Evolutionary conservation across 495 filamentous ascomycete species (phyloP).

Genomic region (Talaromyces borbonicus): DNA sequence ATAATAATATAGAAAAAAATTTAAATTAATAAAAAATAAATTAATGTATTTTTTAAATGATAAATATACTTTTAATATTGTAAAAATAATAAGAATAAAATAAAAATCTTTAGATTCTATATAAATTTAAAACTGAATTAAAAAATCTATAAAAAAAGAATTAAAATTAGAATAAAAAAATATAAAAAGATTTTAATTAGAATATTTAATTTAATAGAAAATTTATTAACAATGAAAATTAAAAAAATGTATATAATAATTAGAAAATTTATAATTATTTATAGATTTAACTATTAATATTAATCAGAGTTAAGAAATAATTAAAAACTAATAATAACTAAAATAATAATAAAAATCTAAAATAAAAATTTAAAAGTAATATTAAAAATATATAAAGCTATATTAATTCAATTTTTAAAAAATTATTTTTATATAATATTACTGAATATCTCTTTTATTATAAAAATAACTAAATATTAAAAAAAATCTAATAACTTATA

Average conservation of each 20-base stretch:
- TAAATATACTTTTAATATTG: slow-evolving; percentile 3
- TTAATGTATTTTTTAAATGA: slow-evolving; percentile 5
- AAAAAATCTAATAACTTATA: slow-evolving; percentile 8
- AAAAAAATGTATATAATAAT: slow-evolving; percentile 10
- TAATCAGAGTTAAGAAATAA: slow-evolving; percentile 6
- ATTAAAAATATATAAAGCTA: slow-evolving; percentile 9
- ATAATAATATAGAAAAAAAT: slow-evolving; percentile 6
- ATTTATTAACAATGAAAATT: too few relatives aligned
- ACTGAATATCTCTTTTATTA: slow-evolving; percentile 2
- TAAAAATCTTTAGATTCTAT: slow-evolving; percentile 6
- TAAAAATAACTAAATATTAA: slow-evolving; percentile 10
- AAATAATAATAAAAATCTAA: slow-evolving; percentile 9
- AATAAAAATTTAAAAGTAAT: too few relatives aligned
- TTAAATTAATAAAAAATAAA: slow-evolving; percentile 3
- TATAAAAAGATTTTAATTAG: slow-evolving; percentile 8
- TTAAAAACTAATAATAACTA: slow-evolving; percentile 9
- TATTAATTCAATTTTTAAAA: slow-evolving; percentile 8
- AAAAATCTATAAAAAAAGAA: slow-evolving; percentile 8
- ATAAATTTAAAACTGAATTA: slow-evolving; percentile 8
- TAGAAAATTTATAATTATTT: slow-evolving; percentile 10
- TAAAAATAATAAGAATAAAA: slow-evolving; percentile 3
- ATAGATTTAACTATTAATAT: slow-evolving; percentile 11
- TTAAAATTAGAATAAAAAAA: slow-evolving; percentile 11
- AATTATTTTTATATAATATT: slow-evolving; percentile 9
- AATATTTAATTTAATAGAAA: slow-evolving; percentile 8